Percentiles rank a stretch among this genome's conserved stretches.
Evolutionary conservation across 1,284 basidiomycete species (phyloP).

Genomic region (Lignosus rhinocerotis): DNA sequence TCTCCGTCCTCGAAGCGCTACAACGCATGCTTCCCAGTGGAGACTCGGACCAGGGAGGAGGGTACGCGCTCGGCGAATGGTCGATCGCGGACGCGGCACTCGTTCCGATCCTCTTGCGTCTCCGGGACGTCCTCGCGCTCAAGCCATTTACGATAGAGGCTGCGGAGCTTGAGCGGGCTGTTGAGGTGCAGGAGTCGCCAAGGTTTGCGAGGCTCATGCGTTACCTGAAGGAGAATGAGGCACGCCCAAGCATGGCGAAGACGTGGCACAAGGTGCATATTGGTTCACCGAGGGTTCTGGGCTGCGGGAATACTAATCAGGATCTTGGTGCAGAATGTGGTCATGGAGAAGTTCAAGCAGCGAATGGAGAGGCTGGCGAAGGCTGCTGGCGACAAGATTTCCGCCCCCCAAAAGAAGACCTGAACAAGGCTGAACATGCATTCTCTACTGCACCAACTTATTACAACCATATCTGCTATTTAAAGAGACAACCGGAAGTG

Average conservation of each 20-base stretch:
- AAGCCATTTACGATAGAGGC: conserved; percentile 25
- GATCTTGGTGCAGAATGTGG: no score
- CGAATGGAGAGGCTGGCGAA: no score
- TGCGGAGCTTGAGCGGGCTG: conserved; percentile 31
- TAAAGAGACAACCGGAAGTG: no score
- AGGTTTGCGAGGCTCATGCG: conserved; percentile 32
- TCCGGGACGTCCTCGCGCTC: conserved; percentile 28
- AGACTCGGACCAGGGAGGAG: conserved; percentile 14
- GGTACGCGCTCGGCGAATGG: conserved; percentile 37
- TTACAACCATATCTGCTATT: no score
- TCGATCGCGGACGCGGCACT: conserved; percentile 58
- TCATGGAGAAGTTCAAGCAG: no score
- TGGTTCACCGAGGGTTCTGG: no score
- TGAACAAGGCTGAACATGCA: no score
- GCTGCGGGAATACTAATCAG: no score
- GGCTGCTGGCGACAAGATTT: no score
- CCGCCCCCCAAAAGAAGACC: no score
- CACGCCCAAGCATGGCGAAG: conserved; percentile 31
- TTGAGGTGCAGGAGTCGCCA: conserved; percentile 25
- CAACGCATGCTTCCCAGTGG: conserved; percentile 31
- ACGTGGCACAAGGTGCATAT: conserved; percentile 29
- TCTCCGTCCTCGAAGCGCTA: conserved; percentile 33
- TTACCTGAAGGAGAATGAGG: conserved; percentile 32
- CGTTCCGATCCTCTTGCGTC: conserved; percentile 37
- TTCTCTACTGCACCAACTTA: no score